Base-by-base conservation (phyloP, 257 asterid genomes). In the Solanum dulcamara region DNA sequence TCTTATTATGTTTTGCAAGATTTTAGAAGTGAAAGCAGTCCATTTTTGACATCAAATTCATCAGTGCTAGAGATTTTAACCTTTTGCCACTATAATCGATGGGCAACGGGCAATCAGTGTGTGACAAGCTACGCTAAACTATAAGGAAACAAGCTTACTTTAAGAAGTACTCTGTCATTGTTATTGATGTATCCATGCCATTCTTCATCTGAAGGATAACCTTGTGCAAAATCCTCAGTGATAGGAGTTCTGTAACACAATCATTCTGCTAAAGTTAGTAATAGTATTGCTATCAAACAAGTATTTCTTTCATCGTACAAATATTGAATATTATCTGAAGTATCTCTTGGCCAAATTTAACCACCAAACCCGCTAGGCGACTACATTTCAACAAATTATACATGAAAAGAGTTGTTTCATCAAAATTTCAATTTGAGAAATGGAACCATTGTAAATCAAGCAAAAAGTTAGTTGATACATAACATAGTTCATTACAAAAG, bases 181-280 rank as follows among this genome's bases (percentile, higher is more conserved):
- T 88, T 88, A 89, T 93, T 91, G 83, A 96, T 90, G 87, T 92
- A 96, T 71, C 97, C 99, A 60, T 93, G 93, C 98, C 99, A 94
- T 86, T 90, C 92, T 80, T 94, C 96, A 86, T 93, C 93, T 1
- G 98, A 93, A 18, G 97, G 98, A 89, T 93, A 94, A 24, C 91
- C 95, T 88, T 89, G 90, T 10, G 90, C 92, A 84, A 90, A 93
- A 68, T 89, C 91, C 13, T 90, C 89, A 84, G 89, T 88, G 28
- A 88, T 90, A 0, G 97, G 96, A 82, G 95, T 94, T 93, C 99
- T 94, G 93, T 33, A 81, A 90, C 84, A 85, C 28, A 85, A 84
- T 81, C n/a, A 77, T 53, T 84, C 85, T 81, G 22, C 62, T 8
- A 87, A 55, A 84, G 71, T 83, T 46, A 67, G 40, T 44, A 26